Base-by-base conservation (phyloP, 139 green algal species). In the Helicosporidium sp. region DNA sequence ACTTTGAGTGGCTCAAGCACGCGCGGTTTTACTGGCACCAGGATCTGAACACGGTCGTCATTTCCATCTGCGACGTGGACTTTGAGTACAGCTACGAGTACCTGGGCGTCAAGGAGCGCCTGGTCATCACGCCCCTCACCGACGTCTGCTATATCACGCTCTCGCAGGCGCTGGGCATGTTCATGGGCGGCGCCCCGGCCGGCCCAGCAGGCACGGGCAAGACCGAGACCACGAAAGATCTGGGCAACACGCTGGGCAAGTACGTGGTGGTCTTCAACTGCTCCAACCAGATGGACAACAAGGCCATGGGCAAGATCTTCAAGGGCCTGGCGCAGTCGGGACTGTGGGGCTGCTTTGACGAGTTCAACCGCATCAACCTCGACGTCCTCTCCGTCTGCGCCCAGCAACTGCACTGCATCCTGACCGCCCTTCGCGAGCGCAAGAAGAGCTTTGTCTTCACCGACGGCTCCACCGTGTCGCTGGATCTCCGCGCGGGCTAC, bases 311-410 rank as follows among this genome's bases (percentile, higher is more conserved):
- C 58, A 93, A 93, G 68, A 95, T 95, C 67, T 95, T 87, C 76
- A 92, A 91, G 71, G 86, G 86, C 26, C 69, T 95, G 49, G 86
- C 86, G 2, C 83, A 95, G 70, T 77, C 54, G 18, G 86, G 86
- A 25, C 71, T 94, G 39, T 95, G 86, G 86, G 80, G 80, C 26
- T 95, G 83, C 73, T 93, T 95, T 45, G 86, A 95, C 57, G 86
- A 95, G 69, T 95, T 95, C 76, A 95, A 95, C 66, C 74, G 86
- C 60, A 95, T 95, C 79, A 92, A 93, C 70, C 66, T 95, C 52
- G 85, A 94, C 55, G 86, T 95, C 43, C 69, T 95, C 31, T 83
- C 65, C 19, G 86, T 94, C 47, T 95, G 86, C 60, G 85, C 86
- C 7, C 85, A 94, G 70, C 81, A 92, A 72, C 68, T 85, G 24